Evolutionary conservation across 352 stramenopile genomes (phyloP), one percentile per base, ranked within the genome.

Genomic region (Pythium diclinum): DNA sequence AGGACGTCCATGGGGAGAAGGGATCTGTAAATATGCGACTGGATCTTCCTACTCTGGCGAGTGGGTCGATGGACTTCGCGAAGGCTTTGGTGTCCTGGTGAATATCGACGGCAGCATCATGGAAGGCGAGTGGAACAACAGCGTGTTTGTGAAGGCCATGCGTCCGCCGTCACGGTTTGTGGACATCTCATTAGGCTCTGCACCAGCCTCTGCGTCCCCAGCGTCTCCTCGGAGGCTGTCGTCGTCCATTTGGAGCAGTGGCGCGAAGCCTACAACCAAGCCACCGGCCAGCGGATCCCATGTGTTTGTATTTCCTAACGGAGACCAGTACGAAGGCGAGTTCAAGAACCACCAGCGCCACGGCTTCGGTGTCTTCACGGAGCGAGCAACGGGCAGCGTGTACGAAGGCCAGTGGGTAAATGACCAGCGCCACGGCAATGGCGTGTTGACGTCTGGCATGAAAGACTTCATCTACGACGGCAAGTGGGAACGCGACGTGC

Each of bases 21-120:
- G 95, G 1, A 90, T 89, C 0, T 95, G 92, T 56, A 94, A 96
- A 57, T 97, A 97, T 32, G 72, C 83, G 23, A 96, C 96, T 55
- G 92, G 93, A 10, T 85, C 92, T 57, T 82, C 96, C 13, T 98
- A 97, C 65, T 91, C 83, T 2, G 95, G 95, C 0, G 61, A 71
- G 9, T 98, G 81, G 80, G 61, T 88, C 6, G 77, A 96, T 48
- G 89, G 87, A 3, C 65, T 90, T 17, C 77, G 88, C 52, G 81
- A 97, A 69, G 92, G 91, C 3, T 72, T 76, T 17, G 89, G 91
- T 14, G 72, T 88, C 17, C 89, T 80, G 59, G 69, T 89, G 5
- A 80, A 85, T 54, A 63, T 72, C 0, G 78, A 91, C 25, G 80
- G 84, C 32, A 69, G 65, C 9, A 88, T 89, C 23, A 69, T 93